Evolutionary conservation across 495 filamentous ascomycete genomes (phyloP), one percentile per base, ranked within the genome.

Genomic region (Aspergillus nidulans): DNA sequence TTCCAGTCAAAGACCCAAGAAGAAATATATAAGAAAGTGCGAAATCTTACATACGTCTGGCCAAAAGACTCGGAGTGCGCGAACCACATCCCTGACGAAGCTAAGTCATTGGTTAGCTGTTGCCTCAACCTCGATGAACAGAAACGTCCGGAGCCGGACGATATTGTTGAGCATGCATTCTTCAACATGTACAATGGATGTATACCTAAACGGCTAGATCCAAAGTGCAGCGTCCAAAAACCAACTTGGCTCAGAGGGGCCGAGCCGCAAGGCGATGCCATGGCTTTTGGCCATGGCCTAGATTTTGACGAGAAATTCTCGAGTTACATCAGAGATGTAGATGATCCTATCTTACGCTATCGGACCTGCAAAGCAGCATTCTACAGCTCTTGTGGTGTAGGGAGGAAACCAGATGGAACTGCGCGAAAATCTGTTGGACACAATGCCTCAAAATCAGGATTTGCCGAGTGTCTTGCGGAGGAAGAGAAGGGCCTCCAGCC

Each of bases 1-100:
- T 95, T 95, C 59, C 90, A 94, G 68, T 90, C 90, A 6, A 85
- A 86, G 32, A 91, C 89, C 0, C 85, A 89, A 39, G 86, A 92
- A 60, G 88, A 91, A 62, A 94, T 95, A 23, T 95, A 95, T 67
- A 82, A 83, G 34, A 85, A 86, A 60, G 87, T 88, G 1, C 78
- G 80, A 63, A 83, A 82, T 54, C 67, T 86, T 44, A 81, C 85
- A 36, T 92, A 91, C 56, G 84, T 86, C 54, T 92, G 89, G 89
- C 88, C 88, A 3, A 80, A 83, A 39, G 81, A 85, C 52, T 44
- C 63, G 12, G 67, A 75, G 5, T 63, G 68, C 40, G 53, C 60
- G 46, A 79, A 77, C 50, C 65, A 75, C 58, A 81, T 83, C 36
- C 77, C 80, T 0, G 68, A 77, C 12, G 74, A 82, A 60, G 88